phyloP scores from a whole-genome alignment of 495 filamentous ascomycete genomes.

The Bryoglossum gracile region DNA sequence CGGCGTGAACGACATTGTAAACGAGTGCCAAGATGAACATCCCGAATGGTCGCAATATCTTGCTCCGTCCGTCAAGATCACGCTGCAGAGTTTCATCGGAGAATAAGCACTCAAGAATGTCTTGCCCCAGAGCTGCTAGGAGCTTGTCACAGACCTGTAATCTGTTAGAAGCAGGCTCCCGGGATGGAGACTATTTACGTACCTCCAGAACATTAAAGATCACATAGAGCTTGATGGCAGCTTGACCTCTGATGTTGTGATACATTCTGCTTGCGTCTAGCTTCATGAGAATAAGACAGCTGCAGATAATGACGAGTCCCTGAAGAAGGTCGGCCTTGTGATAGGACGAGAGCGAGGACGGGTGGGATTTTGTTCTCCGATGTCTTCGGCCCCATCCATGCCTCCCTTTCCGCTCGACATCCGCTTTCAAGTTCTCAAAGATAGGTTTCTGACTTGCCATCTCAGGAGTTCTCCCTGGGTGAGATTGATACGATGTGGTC shows the following conservation, averaged over 20 bases:
- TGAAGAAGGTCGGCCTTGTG: constrained; percentile 95
- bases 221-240: constrained; percentile 95
- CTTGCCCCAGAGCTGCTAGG: constrained; percentile 85
- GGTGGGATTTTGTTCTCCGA: constrained; percentile 71
- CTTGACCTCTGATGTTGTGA: constrained; percentile 92
- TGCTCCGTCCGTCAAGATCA: constrained; percentile 80
- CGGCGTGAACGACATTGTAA: constrained; percentile 83
- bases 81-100: constrained; percentile 86
- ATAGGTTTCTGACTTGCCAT: constrained; percentile 12
- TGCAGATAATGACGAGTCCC: constrained; percentile 75
- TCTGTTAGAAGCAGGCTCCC: background rate
- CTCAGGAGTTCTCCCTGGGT: constrained; percentile 9
- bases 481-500: constrained; percentile 16
- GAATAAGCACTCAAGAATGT: constrained; percentile 93
- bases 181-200: constrained; percentile 21
- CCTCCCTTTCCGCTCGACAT: constrained; percentile 21
- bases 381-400: constrained; percentile 45
- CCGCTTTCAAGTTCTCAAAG: constrained; percentile 6
- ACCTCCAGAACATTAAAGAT: constrained; percentile 95
- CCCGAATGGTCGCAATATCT: constrained; percentile 82
- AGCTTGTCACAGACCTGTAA: constrained; percentile 67
- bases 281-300: constrained; percentile 77
- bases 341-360: constrained; percentile 73
- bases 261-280: constrained; percentile 98
- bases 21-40: constrained; percentile 81